Evolutionary conservation across 1,284 basidiomycete genomes (phyloP).

Genomic region (Ceratobasidium sp.): DNA sequence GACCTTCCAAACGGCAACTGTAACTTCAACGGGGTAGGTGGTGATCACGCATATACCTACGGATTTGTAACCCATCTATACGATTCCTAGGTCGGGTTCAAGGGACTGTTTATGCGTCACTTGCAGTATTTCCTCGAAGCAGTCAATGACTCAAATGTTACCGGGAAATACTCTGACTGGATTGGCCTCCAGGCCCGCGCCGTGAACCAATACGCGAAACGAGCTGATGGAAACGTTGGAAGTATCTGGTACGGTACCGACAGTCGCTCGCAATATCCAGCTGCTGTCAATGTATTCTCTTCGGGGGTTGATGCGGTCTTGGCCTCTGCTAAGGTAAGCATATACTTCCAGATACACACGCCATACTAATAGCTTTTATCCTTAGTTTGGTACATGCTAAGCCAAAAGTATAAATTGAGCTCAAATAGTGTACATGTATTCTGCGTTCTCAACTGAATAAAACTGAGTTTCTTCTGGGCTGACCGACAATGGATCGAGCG

Average conservation of each 20-base stretch:
- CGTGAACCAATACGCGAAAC: slow-evolving; percentile 28
- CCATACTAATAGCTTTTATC: neutral
- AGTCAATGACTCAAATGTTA: slow-evolving; percentile 5
- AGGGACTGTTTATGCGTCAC: slow-evolving; percentile 24
- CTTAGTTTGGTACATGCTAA: slow-evolving; percentile 29
- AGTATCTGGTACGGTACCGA: slow-evolving; percentile 30
- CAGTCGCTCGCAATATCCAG: neutral
- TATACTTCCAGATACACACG: neutral
- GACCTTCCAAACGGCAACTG: slow-evolving; percentile 23
- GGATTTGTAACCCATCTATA: neutral
- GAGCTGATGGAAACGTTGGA: slow-evolving; percentile 18
- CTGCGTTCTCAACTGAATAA: neutral
- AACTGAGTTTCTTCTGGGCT: neutral
- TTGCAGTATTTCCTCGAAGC: slow-evolving; percentile 28
- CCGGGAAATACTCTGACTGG: slow-evolving; percentile 36
- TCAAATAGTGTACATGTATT: slow-evolving; percentile 4
- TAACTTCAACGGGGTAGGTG: slow-evolving; percentile 11
- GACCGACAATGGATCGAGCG: neutral
- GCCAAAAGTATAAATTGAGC: neutral
- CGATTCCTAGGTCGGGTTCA: slow-evolving; percentile 15
- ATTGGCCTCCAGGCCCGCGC: slow-evolving; percentile 27
- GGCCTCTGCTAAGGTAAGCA: slow-evolving; percentile 12
- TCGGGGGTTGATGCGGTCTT: slow-evolving; percentile 30
- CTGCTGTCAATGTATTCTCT: slow-evolving; percentile 23
- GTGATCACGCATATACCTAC: neutral